Percentiles rank a stretch among this genome's conserved stretches.
Evolutionary conservation across 2,329 filamentous ascomycete species (phyloP).

Genomic region (Tricladium varicosporioides): DNA sequence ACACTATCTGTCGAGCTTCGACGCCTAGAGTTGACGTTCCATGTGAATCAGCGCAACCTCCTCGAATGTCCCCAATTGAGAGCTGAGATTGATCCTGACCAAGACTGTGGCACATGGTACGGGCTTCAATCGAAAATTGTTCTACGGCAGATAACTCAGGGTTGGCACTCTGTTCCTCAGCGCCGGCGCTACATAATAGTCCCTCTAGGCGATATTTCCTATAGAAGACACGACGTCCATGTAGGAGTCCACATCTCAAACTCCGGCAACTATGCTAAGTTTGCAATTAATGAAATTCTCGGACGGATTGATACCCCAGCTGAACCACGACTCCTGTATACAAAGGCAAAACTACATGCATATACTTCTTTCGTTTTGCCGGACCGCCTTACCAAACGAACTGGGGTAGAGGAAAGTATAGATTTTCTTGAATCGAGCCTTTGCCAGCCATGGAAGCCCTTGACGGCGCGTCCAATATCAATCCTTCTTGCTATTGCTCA

Average conservation of each 20-base stretch:
- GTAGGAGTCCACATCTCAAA: conserved; percentile 40
- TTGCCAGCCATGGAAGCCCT: conserved; percentile 34
- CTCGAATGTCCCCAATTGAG: conserved; percentile 50
- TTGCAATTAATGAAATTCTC: conserved; percentile 52
- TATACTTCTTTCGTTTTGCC: conserved; percentile 56
- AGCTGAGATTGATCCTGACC: conserved; percentile 52
- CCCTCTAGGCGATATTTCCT: conserved; percentile 42
- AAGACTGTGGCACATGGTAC: conserved; percentile 59
- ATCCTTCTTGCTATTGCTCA: conserved; percentile 13
- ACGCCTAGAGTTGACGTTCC: conserved; percentile 52
- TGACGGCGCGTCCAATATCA: background rate
- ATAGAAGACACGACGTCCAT: conserved; percentile 39
- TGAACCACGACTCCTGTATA: conserved; percentile 53
- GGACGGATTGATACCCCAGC: conserved; percentile 55
- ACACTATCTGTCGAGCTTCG: conserved; percentile 48
- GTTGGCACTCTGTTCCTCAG: background rate
- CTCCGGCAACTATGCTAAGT: conserved; percentile 45
- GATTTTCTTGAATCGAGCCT: conserved; percentile 47
- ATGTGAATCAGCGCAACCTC: conserved; percentile 41
- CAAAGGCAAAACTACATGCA: conserved; percentile 59
- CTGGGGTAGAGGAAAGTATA: conserved; percentile 60
- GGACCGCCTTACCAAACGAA: conserved; percentile 56
- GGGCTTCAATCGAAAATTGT: conserved; percentile 59
- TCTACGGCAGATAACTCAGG: conserved; percentile 40
- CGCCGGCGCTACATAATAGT: conserved; percentile 51